phyloP scores from a whole-genome alignment of 2,329 filamentous ascomycete genomes.

The Magnaporthales sp. region DNA sequence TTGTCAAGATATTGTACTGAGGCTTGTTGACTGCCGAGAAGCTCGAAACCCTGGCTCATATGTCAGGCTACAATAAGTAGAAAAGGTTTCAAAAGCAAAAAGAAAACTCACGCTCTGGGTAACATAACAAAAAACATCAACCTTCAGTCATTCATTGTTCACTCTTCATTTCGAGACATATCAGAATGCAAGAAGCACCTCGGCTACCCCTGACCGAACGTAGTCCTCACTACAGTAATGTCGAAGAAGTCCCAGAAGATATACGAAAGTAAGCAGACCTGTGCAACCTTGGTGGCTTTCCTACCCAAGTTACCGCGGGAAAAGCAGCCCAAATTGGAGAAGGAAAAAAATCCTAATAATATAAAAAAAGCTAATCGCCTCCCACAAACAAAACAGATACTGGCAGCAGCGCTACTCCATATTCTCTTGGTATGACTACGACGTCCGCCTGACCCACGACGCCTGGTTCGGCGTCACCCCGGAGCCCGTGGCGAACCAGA shows the following conservation, averaged over 20 bases:
- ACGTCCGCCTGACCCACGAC: slow-evolving; percentile 83
- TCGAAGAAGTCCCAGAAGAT: slow-evolving; percentile 68
- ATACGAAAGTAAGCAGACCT: slow-evolving; percentile 68
- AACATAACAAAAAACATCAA: neutral
- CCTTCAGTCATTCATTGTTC: neutral
- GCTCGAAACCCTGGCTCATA: neutral
- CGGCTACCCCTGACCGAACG: slow-evolving; percentile 47
- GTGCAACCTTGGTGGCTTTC: too few relatives aligned
- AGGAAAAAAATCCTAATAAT: neutral
- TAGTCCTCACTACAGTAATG: slow-evolving; percentile 66
- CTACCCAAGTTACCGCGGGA: neutral
- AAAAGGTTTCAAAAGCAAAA: neutral
- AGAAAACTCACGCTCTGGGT: neutral
- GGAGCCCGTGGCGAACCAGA: slow-evolving; percentile 76
- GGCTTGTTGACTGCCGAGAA: neutral
- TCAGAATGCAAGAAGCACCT: slow-evolving; percentile 30
- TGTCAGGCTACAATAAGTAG: neutral
- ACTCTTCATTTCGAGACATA: neutral
- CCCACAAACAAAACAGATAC: slow-evolving; percentile 49
- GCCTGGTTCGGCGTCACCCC: slow-evolving; percentile 97
- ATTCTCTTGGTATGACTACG: slow-evolving; percentile 80
- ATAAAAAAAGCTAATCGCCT: neutral
- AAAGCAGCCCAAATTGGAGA: neutral
- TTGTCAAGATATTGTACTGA: neutral
- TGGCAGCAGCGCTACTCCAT: slow-evolving; percentile 84